These are phyloP conservation scores for Colletotrichum lupini DNA, from an alignment of 2,329 filamentous ascomycete species.

Conservation along the genomic window DNA sequence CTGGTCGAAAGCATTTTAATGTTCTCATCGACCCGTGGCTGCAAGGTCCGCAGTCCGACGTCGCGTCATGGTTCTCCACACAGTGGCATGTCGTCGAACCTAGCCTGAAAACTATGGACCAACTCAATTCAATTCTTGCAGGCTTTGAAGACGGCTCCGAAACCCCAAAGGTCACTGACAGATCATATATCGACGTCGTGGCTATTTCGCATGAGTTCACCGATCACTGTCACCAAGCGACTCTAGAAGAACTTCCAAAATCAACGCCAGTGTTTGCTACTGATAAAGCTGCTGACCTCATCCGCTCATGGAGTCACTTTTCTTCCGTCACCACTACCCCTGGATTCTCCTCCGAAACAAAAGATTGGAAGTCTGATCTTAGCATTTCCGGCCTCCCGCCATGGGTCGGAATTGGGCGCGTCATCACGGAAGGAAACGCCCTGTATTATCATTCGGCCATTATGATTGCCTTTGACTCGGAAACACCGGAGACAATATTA, in stretches of 20 bases:
- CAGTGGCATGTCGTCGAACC: constrained; percentile 71
- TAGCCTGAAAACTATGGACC: constrained; percentile 63
- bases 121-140: constrained; percentile 63
- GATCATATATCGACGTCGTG: constrained; percentile 66
- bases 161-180: constrained; percentile 34
- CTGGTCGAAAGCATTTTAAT: constrained; percentile 68
- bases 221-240: constrained; percentile 74
- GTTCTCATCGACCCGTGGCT: constrained; percentile 76
- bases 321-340: constrained; percentile 62
- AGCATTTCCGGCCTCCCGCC: constrained; percentile 54
- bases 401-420: constrained; percentile 71
- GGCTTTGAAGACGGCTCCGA: constrained; percentile 54
- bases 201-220: constrained; percentile 75
- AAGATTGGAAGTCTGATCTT: constrained; percentile 40
- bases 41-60: constrained; percentile 69
- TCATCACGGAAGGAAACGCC: constrained; percentile 64
- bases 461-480: constrained; percentile 62
- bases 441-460: constrained; percentile 73
- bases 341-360: constrained; percentile 49
- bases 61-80: constrained; percentile 72
- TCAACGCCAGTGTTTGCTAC: constrained; percentile 70
- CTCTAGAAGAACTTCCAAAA: constrained; percentile 64
- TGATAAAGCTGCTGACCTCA: constrained; percentile 66
- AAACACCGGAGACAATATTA: constrained; percentile 36
- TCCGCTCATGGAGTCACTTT: constrained; percentile 70